phyloP scores from a whole-genome alignment of 495 filamentous ascomycete species.

The Parmelia sp. region DNA sequence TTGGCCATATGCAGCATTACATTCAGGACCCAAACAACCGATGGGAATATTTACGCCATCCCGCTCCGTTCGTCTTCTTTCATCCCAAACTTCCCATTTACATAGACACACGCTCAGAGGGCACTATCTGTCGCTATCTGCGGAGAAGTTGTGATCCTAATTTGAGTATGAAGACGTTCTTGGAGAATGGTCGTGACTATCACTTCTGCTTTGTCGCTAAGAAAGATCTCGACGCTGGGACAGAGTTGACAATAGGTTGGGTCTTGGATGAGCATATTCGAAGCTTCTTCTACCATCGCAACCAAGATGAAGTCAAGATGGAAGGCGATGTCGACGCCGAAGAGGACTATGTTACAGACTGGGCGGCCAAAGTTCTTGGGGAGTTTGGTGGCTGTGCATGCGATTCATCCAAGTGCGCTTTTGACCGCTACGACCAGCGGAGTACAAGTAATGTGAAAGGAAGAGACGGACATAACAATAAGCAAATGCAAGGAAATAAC shows the following conservation, averaged over 20 bases:
- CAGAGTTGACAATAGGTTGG: constrained; percentile 63
- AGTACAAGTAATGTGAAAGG: constrained; percentile 50
- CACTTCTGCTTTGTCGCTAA: constrained; percentile 86
- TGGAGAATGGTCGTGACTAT: constrained; percentile 68
- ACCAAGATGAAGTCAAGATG: constrained; percentile 43
- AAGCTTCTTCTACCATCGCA: constrained; percentile 28
- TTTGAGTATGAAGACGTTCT: constrained; percentile 68
- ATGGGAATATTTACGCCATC: constrained; percentile 69
- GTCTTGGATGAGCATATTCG: constrained; percentile 50
- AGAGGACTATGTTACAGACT: constrained; percentile 43
- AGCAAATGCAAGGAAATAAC: constrained; percentile 61
- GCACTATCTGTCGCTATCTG: constrained; percentile 75
- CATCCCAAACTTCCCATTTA: constrained; percentile 76
- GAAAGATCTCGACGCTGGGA: constrained; percentile 55
- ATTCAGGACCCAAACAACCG: constrained; percentile 63
- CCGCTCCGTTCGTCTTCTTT: constrained; percentile 81
- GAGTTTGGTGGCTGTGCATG: constrained; percentile 90
- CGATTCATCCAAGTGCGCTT: constrained; percentile 57
- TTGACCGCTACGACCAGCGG: constrained; percentile 68
- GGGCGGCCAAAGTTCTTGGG: constrained; percentile 68
- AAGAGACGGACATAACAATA: constrained; percentile 48
- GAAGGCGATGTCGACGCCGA: constrained; percentile 39
- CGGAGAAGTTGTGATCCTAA: constrained; percentile 87
- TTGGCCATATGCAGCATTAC: constrained; percentile 75
- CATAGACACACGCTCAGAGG: constrained; percentile 82